A percentile compares a stretch with the other conserved stretches of the same genome.
phyloP scores from a whole-genome alignment of 1,284 basidiomycete genomes.

The Boletus smithii region DNA sequence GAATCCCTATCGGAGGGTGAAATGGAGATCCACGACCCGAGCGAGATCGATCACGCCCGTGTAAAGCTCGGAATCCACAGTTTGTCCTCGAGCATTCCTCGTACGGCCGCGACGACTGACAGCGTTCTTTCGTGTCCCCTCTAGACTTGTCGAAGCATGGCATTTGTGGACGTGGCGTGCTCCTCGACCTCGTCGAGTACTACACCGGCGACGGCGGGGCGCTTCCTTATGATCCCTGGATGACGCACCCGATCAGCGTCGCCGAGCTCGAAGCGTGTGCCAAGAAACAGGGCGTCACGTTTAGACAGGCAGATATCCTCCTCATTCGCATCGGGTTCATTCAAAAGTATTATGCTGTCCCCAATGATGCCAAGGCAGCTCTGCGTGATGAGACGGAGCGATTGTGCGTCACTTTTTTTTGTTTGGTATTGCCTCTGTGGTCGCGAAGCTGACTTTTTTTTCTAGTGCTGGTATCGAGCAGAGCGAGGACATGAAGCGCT shows the following conservation, averaged over 20 bases:
- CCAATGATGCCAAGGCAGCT: conserved; percentile 46
- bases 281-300: conserved; percentile 55
- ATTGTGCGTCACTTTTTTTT: conserved; percentile 41
- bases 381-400: conserved; percentile 45
- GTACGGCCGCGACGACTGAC: background rate
- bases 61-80: conserved; percentile 66
- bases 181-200: conserved; percentile 63
- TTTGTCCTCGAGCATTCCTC: conserved; percentile 31
- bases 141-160: conserved; percentile 74
- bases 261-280: conserved; percentile 63
- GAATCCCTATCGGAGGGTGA: conserved; percentile 46
- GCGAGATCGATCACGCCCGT: conserved; percentile 45
- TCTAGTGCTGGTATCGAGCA: conserved; percentile 59
- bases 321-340: conserved; percentile 64
- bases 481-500: conserved; percentile 67
- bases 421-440: background rate
- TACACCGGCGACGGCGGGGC: conserved; percentile 41
- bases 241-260: conserved; percentile 54
- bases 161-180: conserved; percentile 67
- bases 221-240: conserved; percentile 66
- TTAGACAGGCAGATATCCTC: conserved; percentile 59
- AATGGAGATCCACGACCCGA: conserved; percentile 46
- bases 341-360: conserved; percentile 49
- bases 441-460: background rate
- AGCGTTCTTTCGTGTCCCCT: background rate